These are phyloP conservation scores for Jasminum sambac DNA, from an alignment of 257 asterid species.

Conservation along the genomic window DNA sequence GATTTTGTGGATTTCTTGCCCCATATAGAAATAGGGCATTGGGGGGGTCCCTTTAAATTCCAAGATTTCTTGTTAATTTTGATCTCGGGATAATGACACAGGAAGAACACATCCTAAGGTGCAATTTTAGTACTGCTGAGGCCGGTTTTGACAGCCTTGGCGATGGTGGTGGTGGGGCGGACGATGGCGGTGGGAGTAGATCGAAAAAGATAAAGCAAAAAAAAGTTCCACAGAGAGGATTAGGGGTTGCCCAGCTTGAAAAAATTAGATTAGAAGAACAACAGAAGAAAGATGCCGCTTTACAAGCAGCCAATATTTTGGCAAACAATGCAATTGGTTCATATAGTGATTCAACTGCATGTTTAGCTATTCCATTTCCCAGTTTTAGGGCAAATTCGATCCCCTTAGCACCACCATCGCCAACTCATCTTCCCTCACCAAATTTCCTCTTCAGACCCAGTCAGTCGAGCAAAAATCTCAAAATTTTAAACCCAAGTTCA, in stretches of 20 bases:
- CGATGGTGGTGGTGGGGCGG: slow-evolving; percentile 20
- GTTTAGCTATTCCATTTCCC: slow-evolving; percentile 12
- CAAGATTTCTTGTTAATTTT: slow-evolving; percentile 34
- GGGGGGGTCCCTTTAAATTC: slow-evolving; percentile 34
- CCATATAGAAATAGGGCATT: slow-evolving; percentile 24
- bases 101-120: slow-evolving; percentile 51
- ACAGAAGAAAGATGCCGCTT: slow-evolving; percentile 51
- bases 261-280: slow-evolving; percentile 77
- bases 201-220: slow-evolving; percentile 67
- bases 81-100: slow-evolving; percentile 65
- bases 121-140: slow-evolving; percentile 36
- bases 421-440: slow-evolving; percentile 37
- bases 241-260: slow-evolving; percentile 96
- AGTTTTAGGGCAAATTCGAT: slow-evolving; percentile 33
- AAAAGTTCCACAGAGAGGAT: slow-evolving; percentile 83
- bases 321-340: slow-evolving; percentile 31
- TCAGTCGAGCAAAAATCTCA: slow-evolving; percentile 37
- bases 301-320: slow-evolving; percentile 37
- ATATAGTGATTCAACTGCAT: slow-evolving; percentile 21
- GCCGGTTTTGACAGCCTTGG: slow-evolving; percentile 13
- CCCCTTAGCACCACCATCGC: slow-evolving; percentile 30
- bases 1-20: slow-evolving; percentile 42
- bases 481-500: slow-evolving; percentile 30
- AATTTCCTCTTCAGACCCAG: slow-evolving; percentile 37
- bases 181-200: slow-evolving; percentile 29